These are phyloP conservation scores for Psilocybe subaeruginosa DNA, from an alignment of 768 basidiomycete species.

Conservation along the genomic window DNA sequence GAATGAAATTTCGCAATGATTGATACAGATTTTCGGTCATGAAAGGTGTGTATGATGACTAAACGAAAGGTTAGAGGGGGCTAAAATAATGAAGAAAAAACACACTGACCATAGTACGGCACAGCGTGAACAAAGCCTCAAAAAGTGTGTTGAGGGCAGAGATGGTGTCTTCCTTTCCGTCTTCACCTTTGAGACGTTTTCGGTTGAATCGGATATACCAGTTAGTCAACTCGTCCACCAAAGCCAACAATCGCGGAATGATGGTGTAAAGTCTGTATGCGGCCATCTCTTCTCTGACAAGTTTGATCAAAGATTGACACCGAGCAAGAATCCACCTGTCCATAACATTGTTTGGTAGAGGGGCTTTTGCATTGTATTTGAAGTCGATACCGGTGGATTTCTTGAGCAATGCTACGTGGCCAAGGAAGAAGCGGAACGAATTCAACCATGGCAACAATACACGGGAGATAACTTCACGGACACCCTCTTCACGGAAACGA, in stretches of 20 bases:
- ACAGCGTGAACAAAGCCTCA: slow-evolving; percentile 92
- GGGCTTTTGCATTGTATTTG: slow-evolving; percentile 84
- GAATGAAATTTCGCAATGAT: slow-evolving; percentile 82
- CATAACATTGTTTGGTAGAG: slow-evolving; percentile 91
- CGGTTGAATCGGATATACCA: slow-evolving; percentile 99
- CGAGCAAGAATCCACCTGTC: slow-evolving; percentile 97
- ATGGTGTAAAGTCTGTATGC: slow-evolving; percentile 97
- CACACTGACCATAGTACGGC: slow-evolving; percentile 83
- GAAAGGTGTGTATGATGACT: slow-evolving; percentile 99
- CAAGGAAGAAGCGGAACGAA: slow-evolving; percentile 98
- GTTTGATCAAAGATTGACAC: slow-evolving; percentile 94
- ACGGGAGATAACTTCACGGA: slow-evolving; percentile 94
- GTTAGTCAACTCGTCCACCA: slow-evolving; percentile 96
- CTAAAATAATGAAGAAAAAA: neutral
- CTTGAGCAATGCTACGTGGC: slow-evolving; percentile 87
- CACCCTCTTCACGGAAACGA: slow-evolving; percentile 97
- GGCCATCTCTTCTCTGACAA: slow-evolving; percentile 94
- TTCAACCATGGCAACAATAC: slow-evolving; percentile 98
- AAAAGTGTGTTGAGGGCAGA: slow-evolving; percentile 94
- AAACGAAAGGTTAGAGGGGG: slow-evolving; percentile 10
- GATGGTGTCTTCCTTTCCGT: slow-evolving; percentile 84
- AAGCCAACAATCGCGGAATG: slow-evolving; percentile 89
- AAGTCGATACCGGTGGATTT: slow-evolving; percentile 80
- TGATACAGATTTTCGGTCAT: slow-evolving; percentile 97
- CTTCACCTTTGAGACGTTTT: slow-evolving; percentile 92